Conservation (phyloP, 768 basidiomycete genomes). For the Heimioporus sp. region DNA sequence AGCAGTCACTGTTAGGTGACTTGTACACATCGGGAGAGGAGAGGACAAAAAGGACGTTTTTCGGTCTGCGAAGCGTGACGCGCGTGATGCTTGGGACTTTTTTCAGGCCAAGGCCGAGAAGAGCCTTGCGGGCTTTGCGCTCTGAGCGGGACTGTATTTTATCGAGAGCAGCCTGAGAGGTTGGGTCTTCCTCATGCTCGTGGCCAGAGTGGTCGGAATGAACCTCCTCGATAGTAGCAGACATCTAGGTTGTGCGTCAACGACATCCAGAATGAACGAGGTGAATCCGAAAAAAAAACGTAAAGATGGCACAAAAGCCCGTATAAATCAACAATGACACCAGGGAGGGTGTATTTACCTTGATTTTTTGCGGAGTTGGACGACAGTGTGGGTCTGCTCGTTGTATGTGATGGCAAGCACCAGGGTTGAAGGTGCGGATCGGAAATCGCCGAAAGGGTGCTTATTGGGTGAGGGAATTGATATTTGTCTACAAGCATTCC, state of each 20-base stretch:
- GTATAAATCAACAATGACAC: neutral
- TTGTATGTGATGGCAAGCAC: constrained; percentile 33
- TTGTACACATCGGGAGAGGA: constrained; percentile 97
- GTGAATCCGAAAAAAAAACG: constrained; percentile 27
- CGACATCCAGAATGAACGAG: constrained; percentile 26
- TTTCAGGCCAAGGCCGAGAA: constrained; percentile 89
- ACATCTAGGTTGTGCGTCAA: constrained; percentile 48
- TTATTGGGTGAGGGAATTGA: neutral
- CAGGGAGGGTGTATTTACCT: constrained; percentile 15
- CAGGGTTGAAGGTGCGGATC: constrained; percentile 10
- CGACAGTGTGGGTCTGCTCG: constrained; percentile 28
- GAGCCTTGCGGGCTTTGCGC: constrained; percentile 93
- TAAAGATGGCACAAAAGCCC: neutral
- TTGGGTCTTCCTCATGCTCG: constrained; percentile 78
- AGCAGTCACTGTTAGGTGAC: constrained; percentile 94
- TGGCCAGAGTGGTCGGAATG: constrained; percentile 77
- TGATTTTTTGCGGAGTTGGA: constrained; percentile 10
- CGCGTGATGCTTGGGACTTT: constrained; percentile 90
- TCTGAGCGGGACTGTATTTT: constrained; percentile 95
- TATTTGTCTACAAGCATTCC: too few relatives aligned
- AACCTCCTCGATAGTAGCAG: constrained; percentile 77
- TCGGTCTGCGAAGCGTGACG: constrained; percentile 91
- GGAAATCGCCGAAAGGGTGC: constrained; percentile 28
- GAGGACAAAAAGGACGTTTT: constrained; percentile 94
- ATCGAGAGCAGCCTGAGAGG: constrained; percentile 79